phyloP scores from a whole-genome alignment of 176 grass and related monocot species.

The Alloteropsis semialata region DNA sequence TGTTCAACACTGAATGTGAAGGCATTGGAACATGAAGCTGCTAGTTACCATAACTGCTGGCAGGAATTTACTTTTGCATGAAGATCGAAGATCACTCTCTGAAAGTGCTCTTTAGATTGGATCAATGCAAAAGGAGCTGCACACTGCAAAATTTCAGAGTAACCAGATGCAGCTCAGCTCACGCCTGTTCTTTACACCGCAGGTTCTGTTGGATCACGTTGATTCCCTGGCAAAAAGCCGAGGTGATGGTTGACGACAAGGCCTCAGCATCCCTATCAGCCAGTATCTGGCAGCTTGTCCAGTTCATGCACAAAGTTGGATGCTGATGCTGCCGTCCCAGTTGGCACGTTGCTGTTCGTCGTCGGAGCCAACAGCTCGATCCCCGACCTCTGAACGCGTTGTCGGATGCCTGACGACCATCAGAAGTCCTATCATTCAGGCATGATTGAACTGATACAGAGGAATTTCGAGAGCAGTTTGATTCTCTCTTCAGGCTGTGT shows the following conservation, averaged over 20 bases:
- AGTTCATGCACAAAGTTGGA: slow-evolving; percentile 24
- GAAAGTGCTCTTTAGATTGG: background rate
- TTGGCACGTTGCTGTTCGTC: slow-evolving; percentile 24
- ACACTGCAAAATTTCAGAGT: background rate
- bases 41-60: background rate
- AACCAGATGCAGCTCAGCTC: background rate
- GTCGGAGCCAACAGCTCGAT: slow-evolving; percentile 22
- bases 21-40: background rate
- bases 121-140: background rate
- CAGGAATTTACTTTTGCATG: background rate
- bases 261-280: background rate
- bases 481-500: slow-evolving; percentile 12
- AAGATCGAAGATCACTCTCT: background rate
- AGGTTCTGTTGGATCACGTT: slow-evolving; percentile 34
- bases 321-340: background rate
- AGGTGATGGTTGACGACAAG: slow-evolving; percentile 16
- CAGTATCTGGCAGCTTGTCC: slow-evolving; percentile 10
- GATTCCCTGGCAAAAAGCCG: slow-evolving; percentile 12
- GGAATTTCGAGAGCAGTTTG: background rate
- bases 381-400: background rate
- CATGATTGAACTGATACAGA: slow-evolving; percentile 31
- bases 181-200: background rate
- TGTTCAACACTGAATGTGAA: background rate
- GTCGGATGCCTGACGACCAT: slow-evolving; percentile 22
- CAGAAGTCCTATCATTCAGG: slow-evolving; percentile 30